phyloP scores from a whole-genome alignment of 2,329 filamentous ascomycete genomes.

The Apiospora kogelbergensis region DNA sequence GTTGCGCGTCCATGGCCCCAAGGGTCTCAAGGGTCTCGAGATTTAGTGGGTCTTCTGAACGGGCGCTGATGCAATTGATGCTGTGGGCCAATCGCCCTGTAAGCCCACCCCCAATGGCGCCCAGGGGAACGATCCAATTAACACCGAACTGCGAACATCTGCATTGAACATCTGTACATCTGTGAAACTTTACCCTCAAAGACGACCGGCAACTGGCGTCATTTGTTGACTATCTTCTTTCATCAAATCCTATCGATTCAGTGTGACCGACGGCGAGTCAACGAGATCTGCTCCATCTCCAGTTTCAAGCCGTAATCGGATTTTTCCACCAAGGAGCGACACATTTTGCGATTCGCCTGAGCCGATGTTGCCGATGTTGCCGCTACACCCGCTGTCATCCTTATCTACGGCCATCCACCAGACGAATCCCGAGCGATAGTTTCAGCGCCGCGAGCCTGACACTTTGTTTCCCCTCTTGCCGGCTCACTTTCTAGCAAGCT shows the following conservation, averaged over 20 bases:
- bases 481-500: neutral
- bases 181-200: neutral
- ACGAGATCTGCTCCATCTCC: neutral
- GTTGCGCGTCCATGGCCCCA: neutral
- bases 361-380: constrained; percentile 5
- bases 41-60: neutral
- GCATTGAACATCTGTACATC: neutral
- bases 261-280: neutral
- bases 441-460: neutral
- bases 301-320: neutral
- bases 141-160: neutral
- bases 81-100: neutral
- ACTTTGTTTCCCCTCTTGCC: neutral
- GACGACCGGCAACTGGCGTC: neutral
- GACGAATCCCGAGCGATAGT: neutral
- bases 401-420: neutral
- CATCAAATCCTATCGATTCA: neutral
- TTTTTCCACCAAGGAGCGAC: neutral
- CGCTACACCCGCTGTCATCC: neutral
- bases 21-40: neutral
- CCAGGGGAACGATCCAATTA: neutral
- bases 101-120: neutral
- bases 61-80: neutral
- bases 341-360: neutral
- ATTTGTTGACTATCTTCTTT: neutral